These are phyloP conservation scores for Pterocarpus macrocarpus DNA, from an alignment of 306 rosid species.

Conservation along the genomic window DNA sequence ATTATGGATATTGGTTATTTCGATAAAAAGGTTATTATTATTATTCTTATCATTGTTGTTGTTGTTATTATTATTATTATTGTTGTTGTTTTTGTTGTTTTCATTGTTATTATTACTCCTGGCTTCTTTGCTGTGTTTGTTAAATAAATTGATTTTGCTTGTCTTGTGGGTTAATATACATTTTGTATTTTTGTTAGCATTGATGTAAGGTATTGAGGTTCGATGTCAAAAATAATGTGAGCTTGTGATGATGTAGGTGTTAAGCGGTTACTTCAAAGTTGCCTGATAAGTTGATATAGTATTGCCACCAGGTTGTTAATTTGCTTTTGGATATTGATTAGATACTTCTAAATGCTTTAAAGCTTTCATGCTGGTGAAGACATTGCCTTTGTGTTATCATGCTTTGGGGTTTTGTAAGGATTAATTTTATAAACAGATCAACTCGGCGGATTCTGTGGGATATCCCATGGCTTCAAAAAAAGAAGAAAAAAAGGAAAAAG, in stretches of 20 bases:
- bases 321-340: conserved; percentile 1
- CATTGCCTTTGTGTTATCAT: conserved; percentile 4
- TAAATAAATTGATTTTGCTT: neutral
- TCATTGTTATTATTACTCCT: neutral
- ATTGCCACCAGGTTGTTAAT: neutral
- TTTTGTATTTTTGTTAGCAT: neutral
- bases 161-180: neutral
- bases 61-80: neutral
- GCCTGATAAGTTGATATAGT: neutral
- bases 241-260: conserved; percentile 25
- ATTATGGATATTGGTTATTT: neutral
- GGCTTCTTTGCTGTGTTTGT: neutral
- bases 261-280: conserved; percentile 15
- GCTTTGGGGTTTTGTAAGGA: neutral
- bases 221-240: neutral
- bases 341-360: neutral
- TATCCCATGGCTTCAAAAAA: neutral
- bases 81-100: neutral
- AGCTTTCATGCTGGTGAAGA: neutral
- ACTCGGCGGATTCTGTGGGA: neutral
- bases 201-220: neutral
- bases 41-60: neutral
- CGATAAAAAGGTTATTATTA: no score
- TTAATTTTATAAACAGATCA: neutral
- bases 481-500: neutral